Base-by-base conservation (phyloP, 2,329 filamentous ascomycete species). In the Macrophomina tecta region DNA sequence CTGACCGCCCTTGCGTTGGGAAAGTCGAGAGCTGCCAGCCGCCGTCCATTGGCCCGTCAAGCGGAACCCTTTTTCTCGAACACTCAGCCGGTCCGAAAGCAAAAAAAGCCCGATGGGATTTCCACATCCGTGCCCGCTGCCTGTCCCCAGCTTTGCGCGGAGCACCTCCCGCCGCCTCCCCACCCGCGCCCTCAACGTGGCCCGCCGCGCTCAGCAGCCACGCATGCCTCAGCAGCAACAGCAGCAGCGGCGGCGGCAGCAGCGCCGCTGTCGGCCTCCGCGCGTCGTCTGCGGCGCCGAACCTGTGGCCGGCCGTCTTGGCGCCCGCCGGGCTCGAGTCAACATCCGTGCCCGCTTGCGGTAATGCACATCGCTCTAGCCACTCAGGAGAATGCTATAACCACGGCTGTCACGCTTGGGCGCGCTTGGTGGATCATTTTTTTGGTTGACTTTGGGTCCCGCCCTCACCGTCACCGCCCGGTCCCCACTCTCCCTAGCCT, bases 371-470 rank as follows among this genome's bases (percentile, higher is more conserved):
- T 51, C 42, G 58, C 56, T 11, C 58, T 48, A 62, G 58, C 58
- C 58, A 62, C 45, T 62, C 58, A 62, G 58, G 58, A 62, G 58
- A 62, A 62, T 62, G 42, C 23, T 34, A 62, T 38, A 62, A 49
- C 58, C 45, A 48, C 56, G 56, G 56, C 56, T 48, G 56, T n/a
- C 45, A 61, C 56, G 56, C 56, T 48, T 46, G 56, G 55, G 56
- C 56, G 56, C 34, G 40, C 40, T 48, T 48, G 58, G 58, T 62
- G 58, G 58, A 62, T 49, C 58, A 49, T 38, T 49, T 38, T 38
- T 40, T 49, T 34, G 45, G 58, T 62, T 62, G 58, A 62, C 14
- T 62, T 62, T 62, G 42, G 58, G 42, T 30, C 58, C 58, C 42
- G 28, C 28, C 23, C 32, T 62, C 58, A 62, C 58, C 58, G 58